A percentile compares a stretch with the other conserved stretches of the same genome.
These are phyloP conservation scores for Podospora tetraspora DNA, from an alignment of 495 filamentous ascomycete genomes.

Conservation along the genomic window DNA sequence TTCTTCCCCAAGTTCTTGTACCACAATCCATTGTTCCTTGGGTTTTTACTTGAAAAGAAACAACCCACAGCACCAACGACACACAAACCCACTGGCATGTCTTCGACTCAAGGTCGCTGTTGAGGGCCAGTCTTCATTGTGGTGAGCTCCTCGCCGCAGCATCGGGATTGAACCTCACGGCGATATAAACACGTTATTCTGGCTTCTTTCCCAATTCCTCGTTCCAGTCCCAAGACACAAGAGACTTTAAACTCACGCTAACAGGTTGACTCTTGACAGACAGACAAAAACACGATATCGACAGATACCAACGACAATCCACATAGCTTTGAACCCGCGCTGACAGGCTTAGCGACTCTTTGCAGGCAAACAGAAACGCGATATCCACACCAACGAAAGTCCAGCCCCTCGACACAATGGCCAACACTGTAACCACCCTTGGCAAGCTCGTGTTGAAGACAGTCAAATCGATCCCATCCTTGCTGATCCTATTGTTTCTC, in stretches of 20 bases:
- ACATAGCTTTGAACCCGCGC: not conserved
- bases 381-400: too few relatives aligned
- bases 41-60: not conserved
- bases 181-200: not conserved
- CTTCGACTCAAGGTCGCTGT: not conserved
- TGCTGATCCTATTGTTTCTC: not conserved
- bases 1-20: not conserved
- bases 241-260: not conserved
- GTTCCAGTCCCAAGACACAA: not conserved
- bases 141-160: not conserved
- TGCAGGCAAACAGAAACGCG: not conserved
- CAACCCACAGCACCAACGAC: not conserved
- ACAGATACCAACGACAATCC: too few relatives aligned
- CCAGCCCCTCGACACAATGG: too few relatives aligned
- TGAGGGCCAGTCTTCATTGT: not conserved
- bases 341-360: not conserved
- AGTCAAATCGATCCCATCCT: too few relatives aligned
- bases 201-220: not conserved
- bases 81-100: not conserved
- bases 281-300: not conserved
- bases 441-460: too few relatives aligned
- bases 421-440: too few relatives aligned
- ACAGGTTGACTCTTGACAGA: not conserved
- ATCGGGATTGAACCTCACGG: not conserved
- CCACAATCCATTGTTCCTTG: not conserved